Evolutionary conservation across 2,329 filamentous ascomycete species (phyloP).

Genomic region (Aphanocladium album): DNA sequence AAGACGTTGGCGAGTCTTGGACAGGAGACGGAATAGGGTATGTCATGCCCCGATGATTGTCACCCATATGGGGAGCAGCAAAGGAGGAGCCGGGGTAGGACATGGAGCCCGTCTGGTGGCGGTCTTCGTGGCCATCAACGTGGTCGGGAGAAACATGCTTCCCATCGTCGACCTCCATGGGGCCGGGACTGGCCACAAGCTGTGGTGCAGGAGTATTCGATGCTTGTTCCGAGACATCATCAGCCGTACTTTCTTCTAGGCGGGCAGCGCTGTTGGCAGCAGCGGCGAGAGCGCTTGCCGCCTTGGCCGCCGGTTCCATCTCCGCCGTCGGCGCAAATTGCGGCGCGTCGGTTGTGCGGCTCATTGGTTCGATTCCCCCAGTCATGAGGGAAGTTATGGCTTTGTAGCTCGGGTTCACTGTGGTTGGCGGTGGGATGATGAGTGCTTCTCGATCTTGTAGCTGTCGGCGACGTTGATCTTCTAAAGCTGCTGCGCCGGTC

Average conservation of each 20-base stretch:
- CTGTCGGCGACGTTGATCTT: conserved; percentile 23
- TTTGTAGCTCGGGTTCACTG: conserved; percentile 50
- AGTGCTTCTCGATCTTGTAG: conserved; percentile 10
- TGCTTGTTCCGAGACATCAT: conserved; percentile 40
- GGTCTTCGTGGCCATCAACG: conserved; percentile 47
- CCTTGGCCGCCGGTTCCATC: conserved; percentile 38
- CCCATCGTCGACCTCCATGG: conserved; percentile 49
- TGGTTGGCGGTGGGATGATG: conserved; percentile 38
- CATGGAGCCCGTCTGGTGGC: conserved; percentile 43
- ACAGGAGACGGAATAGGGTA: conserved; percentile 47
- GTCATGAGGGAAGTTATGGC: conserved; percentile 51
- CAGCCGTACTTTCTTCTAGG: conserved; percentile 31
- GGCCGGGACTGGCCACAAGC: conserved; percentile 46
- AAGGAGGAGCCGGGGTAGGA: conserved; percentile 52
- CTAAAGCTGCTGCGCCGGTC: conserved; percentile 49
- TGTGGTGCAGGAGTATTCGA: conserved; percentile 34
- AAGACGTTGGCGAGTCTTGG: conserved; percentile 54
- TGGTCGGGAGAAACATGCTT: conserved; percentile 31
- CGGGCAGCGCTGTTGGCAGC: conserved; percentile 28
- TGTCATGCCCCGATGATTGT: conserved; percentile 51
- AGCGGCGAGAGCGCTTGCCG: conserved; percentile 28
- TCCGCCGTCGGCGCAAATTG: conserved; percentile 37
- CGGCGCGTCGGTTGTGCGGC: conserved; percentile 51
- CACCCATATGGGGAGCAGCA: conserved; percentile 36
- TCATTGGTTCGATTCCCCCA: conserved; percentile 47